These are phyloP conservation scores for Aspergillus sclerotialis DNA, from an alignment of 2,329 filamentous ascomycete species.

Conservation along the genomic window DNA sequence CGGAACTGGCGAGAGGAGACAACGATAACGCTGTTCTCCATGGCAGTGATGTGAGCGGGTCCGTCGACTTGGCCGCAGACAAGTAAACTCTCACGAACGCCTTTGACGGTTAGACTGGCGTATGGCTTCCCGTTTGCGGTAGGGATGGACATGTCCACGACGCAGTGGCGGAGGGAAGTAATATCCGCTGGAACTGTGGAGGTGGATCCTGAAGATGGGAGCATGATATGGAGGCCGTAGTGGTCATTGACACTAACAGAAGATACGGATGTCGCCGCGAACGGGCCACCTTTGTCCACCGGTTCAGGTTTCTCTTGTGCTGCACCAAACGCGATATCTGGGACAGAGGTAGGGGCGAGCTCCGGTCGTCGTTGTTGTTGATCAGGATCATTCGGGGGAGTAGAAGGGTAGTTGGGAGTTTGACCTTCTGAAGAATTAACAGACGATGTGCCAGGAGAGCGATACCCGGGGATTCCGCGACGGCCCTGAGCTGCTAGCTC, in stretches of 20 bases:
- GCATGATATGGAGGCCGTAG: constrained; percentile 63
- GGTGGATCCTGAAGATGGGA: constrained; percentile 64
- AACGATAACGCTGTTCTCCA: constrained; percentile 67
- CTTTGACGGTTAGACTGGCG: constrained; percentile 62
- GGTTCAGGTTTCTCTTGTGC: constrained; percentile 14
- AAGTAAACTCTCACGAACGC: constrained; percentile 64
- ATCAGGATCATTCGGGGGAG: constrained; percentile 29
- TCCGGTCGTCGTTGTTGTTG: constrained; percentile 28
- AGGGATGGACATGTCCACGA: constrained; percentile 73
- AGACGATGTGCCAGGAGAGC: constrained; percentile 36
- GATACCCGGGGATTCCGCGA: constrained; percentile 36
- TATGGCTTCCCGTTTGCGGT: constrained; percentile 55
- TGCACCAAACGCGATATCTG: constrained; percentile 12
- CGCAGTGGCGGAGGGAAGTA: constrained; percentile 60
- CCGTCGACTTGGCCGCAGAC: constrained; percentile 73
- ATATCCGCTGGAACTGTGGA: constrained; percentile 68
- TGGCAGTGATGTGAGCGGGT: constrained; percentile 71
- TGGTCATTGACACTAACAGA: constrained; percentile 62
- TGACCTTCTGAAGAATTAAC: constrained; percentile 29
- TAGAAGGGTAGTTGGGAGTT: constrained; percentile 30
- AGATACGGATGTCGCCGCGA: constrained; percentile 49
- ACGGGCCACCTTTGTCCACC: constrained; percentile 39
- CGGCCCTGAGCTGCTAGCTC: constrained; percentile 46
- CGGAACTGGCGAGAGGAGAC: constrained; percentile 80
- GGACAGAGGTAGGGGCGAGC: constrained; percentile 28